Evolutionary conservation across 441 rosid species (phyloP).

Genomic region (Manihot esculenta): DNA sequence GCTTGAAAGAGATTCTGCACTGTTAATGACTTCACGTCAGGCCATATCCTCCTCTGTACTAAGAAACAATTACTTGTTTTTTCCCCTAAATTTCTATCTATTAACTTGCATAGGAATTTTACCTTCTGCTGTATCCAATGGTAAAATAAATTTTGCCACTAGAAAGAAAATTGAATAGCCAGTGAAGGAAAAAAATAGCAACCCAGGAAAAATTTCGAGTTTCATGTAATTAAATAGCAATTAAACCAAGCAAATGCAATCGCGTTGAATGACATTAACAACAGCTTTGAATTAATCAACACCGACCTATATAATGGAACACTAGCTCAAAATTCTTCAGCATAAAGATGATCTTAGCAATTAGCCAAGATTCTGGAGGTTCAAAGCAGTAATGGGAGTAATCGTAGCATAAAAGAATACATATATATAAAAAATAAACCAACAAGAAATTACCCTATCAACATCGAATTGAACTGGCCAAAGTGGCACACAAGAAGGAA

Average conservation of each 20-base stretch:
- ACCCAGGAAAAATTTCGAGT: background rate
- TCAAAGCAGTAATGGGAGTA: background rate
- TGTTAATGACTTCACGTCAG: slow-evolving; percentile 10
- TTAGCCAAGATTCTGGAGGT: background rate
- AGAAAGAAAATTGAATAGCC: background rate
- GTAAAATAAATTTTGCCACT: no score
- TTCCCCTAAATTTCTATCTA: background rate
- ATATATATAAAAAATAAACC: background rate
- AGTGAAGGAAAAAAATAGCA: background rate
- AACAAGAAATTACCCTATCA: background rate
- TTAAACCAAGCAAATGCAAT: slow-evolving; percentile 1
- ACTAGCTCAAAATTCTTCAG: background rate
- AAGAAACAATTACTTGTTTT: background rate
- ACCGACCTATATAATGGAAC: background rate
- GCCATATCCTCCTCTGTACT: background rate
- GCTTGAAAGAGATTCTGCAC: slow-evolving; percentile 20
- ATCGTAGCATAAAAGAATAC: background rate
- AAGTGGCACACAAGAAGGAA: background rate
- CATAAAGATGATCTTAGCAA: background rate
- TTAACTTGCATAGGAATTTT: background rate
- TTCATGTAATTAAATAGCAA: background rate
- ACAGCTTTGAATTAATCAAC: background rate
- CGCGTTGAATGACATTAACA: background rate
- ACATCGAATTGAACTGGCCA: slow-evolving; percentile 15
- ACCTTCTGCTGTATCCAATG: background rate